Evolutionary conservation across 2,329 filamentous ascomycete species (phyloP).

Genomic region (Rosellinia necatrix): DNA sequence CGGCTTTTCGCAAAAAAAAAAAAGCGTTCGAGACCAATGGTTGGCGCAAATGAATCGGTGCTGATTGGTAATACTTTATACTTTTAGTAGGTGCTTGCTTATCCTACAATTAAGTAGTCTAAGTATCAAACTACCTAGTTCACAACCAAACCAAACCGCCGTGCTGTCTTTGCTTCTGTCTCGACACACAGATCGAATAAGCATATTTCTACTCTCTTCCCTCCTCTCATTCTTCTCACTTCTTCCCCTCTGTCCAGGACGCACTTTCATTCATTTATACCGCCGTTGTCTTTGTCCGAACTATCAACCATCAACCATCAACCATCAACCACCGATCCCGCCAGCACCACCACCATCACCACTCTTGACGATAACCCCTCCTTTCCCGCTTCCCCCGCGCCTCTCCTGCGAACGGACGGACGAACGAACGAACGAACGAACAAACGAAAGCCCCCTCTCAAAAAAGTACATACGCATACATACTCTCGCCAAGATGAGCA

Average conservation of each 20-base stretch:
- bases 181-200: background rate
- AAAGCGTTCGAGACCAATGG: conserved; percentile 4
- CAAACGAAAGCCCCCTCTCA: too few species aligned
- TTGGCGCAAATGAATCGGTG: conserved; percentile 8
- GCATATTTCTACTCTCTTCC: conserved; percentile 5
- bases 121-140: background rate
- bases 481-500: conserved; percentile 31
- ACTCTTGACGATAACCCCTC: too few species aligned
- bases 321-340: too few species aligned
- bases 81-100: too few species aligned
- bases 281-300: background rate
- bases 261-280: conserved; percentile 4
- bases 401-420: background rate
- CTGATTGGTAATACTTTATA: conserved; percentile 24
- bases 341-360: too few species aligned
- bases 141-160: background rate
- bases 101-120: background rate
- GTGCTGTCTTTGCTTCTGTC: background rate
- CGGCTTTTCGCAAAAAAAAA: conserved; percentile 20
- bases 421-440: background rate
- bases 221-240: conserved; percentile 1
- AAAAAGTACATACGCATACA: too few species aligned
- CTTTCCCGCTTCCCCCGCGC: too few species aligned
- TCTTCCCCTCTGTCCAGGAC: conserved; percentile 3
- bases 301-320: too few species aligned